Evolutionary conservation across 192 early-diverging fungal genomes (phyloP), one percentile per base, ranked within the genome.

Genomic region (Radiomyces spectabilis): DNA sequence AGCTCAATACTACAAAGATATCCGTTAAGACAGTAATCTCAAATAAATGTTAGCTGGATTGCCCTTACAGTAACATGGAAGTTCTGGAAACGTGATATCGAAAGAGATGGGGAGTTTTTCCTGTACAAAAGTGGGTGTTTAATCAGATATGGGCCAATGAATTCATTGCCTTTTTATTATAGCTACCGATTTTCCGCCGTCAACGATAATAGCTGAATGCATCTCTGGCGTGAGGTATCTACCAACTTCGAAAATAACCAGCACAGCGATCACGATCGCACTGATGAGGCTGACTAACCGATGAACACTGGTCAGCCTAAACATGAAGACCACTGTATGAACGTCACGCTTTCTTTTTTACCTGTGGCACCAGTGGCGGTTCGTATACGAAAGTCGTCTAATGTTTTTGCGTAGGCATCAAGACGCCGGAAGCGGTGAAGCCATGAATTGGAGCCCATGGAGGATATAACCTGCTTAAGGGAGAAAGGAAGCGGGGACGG

Each of bases 361-460:
- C 86, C 79, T 41, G 72, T 48, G 25, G 85, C 91, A 34, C 92
- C 93, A 2, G 84, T 69, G 26, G 74, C 66, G 5, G 92, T 94
- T 57, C 84, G 82, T 9, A 85, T 72, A 41, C 81, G 75, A 74
- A 95, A 94, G 72, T 98, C 92, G 48, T 98, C 95, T 19, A 94
- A 72, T 3, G 94, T 92, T 64, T 98, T 98, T 10, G 95, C 94
- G 57, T 97, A 97, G 16, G 82, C 85, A 51, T 91, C 87, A 55
- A 88, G 76, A 48, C 68, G 72, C 53, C 72, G 79, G 50, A 87
- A 71, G 24, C 69, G 48, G 37, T 63, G 66, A 25, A 75, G 31
- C n/a, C 76, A 62, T 21, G 60, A 62, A 15, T 48, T 62, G 2
- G 60, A 62, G n/a, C 53, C 32, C 60, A 62, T 62, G 22, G 37